Percentiles rank a stretch among this genome's conserved stretches.
Conservation (phyloP, 2,329 filamentous ascomycete species). For the Bipolaris zeicola region DNA sequence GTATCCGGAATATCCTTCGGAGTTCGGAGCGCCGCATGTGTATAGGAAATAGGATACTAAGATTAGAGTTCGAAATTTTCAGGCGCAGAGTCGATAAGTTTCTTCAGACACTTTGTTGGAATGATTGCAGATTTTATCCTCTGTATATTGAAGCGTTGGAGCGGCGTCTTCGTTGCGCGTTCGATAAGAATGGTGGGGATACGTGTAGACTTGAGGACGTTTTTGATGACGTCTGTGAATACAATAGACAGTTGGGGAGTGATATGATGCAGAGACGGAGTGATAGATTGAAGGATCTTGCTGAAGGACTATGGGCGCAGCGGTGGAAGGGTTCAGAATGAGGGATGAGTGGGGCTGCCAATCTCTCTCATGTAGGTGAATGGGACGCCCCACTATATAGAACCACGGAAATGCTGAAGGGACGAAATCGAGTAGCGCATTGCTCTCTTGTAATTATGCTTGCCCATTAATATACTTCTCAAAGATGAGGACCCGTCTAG, state of each 20-base stretch:
- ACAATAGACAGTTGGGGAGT: not conserved
- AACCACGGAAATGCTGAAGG: no score
- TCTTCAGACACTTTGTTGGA: not conserved
- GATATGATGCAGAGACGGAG: not conserved
- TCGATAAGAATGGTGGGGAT: not conserved
- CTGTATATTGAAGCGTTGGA: not conserved
- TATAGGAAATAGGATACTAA: no score
- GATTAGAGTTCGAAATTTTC: not conserved
- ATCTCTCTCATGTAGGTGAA: no score
- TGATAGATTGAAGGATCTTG: not conserved
- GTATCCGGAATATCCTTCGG: no score
- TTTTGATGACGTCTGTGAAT: not conserved
- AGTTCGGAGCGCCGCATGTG: no score
- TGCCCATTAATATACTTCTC: no score
- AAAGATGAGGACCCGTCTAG: no score
- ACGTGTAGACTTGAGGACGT: not conserved
- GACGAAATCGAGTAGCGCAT: no score
- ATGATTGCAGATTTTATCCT: not conserved
- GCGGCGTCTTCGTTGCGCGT: not conserved
- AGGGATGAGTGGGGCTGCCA: no score
- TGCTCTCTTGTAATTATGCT: no score
- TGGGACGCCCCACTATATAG: not conserved
- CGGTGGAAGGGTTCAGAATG: not conserved
- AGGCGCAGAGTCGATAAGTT: not conserved
- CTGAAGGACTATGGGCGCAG: not conserved